Base-by-base conservation (phyloP, 2,329 filamentous ascomycete genomes). In the Aspergillus sp. region DNA sequence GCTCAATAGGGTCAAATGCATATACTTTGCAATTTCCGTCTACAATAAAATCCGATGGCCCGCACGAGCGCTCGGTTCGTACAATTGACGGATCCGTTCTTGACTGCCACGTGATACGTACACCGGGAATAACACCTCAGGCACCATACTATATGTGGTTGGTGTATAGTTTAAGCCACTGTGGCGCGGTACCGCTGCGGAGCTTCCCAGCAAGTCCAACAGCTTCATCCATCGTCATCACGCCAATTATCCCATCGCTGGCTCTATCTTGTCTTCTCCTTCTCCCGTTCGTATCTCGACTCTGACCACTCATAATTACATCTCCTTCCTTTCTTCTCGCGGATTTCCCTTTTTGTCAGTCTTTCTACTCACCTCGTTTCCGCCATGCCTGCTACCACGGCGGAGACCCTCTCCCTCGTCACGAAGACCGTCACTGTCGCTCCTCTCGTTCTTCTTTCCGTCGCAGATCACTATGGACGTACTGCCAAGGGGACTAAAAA, bases 391-490 rank as follows among this genome's bases (percentile, higher is more conserved):
- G 85, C 91, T 71, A 97, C 91, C 58, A 96, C 91, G 68, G 89
- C 90, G 72, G 91, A 97, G 78, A 94, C 91, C 58, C 84, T 96
- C 70, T 94, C 88, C 60, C 85, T 97, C 68, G 90, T 96, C 70
- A 91, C 85, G 64, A 85, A 89, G 72, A 95, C 86, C 73, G 93
- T 98, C 72, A 95, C 91, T 59, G 91, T 98, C 72, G 93, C 93
- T 63, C 93, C 93, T 61, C 84, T 98, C 68, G 93, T 98, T 64
- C 88, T 98, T 60, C 88, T 98, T 65, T 97, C 91, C 57, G 90
- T 86, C 60, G 93, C 95, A 80, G 93, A 98, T 77, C 93, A 98
- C 75, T 98, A 95, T 76, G 94, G 94, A 69, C 87, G 93, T 56
- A 88, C 88, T 58, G 87, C 86, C 61, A 95, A 93, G 72, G 90